Evolutionary conservation across 2,329 filamentous ascomycete genomes (phyloP).

Genomic region (Nigrospora sphaerica): DNA sequence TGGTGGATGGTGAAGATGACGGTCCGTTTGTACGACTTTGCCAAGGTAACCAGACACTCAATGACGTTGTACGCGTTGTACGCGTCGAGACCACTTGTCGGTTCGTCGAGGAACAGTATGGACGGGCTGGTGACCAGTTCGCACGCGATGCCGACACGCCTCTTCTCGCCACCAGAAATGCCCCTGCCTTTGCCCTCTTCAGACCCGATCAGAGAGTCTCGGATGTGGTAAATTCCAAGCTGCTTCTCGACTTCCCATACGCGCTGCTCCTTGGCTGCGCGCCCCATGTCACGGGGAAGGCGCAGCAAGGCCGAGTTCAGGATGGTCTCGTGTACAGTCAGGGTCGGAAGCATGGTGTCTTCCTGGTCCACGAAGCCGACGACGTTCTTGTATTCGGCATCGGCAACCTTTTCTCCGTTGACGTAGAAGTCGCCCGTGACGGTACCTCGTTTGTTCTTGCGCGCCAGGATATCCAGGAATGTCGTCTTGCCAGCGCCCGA

Average conservation of each 20-base stretch:
- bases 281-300: conserved; percentile 87
- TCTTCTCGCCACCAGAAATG: conserved; percentile 94
- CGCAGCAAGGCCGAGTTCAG: conserved; percentile 86
- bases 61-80: conserved; percentile 98
- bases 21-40: conserved; percentile 93
- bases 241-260: conserved; percentile 93
- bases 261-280: conserved; percentile 78
- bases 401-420: conserved; percentile 83
- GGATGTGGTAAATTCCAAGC: conserved; percentile 89
- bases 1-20: conserved; percentile 99
- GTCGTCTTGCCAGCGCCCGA: conserved; percentile 97
- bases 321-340: conserved; percentile 97
- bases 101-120: conserved; percentile 94
- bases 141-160: conserved; percentile 92
- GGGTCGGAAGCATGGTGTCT: conserved; percentile 89
- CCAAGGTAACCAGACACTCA: conserved; percentile 88
- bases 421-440: conserved; percentile 79
- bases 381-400: conserved; percentile 81
- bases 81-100: conserved; percentile 90
- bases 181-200: conserved; percentile 91
- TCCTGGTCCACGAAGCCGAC: conserved; percentile 98
- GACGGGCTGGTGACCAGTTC: conserved; percentile 96
- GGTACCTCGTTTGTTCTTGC: conserved; percentile 89
- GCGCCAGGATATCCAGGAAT: conserved; percentile 89
- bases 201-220: conserved; percentile 90